Base-by-base conservation (phyloP, 768 basidiomycete genomes). In the Tulasnella sp. region DNA sequence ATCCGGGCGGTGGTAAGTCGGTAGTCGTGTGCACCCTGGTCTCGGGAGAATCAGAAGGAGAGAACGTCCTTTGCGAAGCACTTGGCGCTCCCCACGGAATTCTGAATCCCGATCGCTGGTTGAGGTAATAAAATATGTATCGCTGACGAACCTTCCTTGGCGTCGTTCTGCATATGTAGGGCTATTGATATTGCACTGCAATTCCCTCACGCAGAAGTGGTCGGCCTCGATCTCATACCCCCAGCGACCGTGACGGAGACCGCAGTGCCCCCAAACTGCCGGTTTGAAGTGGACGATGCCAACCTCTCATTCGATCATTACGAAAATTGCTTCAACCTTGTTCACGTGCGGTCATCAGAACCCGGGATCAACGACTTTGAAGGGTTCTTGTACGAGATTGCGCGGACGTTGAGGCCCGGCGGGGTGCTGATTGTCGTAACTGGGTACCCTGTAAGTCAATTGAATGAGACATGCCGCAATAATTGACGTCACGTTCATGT, bases 351-450 rank as follows among this genome's bases (percentile, higher is more conserved):
- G 38, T 77, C 79, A 31, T 62, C 76, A 34, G 73, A 77, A 24
- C 44, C 73, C 7, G 81, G 81, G 3, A 80, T 81, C 18, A 52
- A 44, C 72, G 58, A 71, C 16, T 62, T 80, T 34, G n/a, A 74
- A 42, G 39, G 46, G 42, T 81, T 81, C 77, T 38, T 81, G n/a
- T 80, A 80, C 38, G 80, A 81, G 42, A 58, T 80, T 19, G 80
- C 79, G 38, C 38, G 68, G 48, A 78, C 76, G 3, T 38, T 81
- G 9, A 38, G 77, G 39, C 80, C 81, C 5, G 72, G 77, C 16
- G 81, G 81, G 3, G 77, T 81, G 7, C 34, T 81, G 19, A 52
- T 81, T 0, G 27, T 81, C 0, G 77, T 46, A 24, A 72, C 73
- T n/a, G 81, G 79, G 21, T 40, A 74, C 36, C 80, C 78, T 21